Percentiles rank a stretch among this genome's conserved stretches.
phyloP scores from a whole-genome alignment of 139 green algal genomes.

The Volvox africanus region DNA sequence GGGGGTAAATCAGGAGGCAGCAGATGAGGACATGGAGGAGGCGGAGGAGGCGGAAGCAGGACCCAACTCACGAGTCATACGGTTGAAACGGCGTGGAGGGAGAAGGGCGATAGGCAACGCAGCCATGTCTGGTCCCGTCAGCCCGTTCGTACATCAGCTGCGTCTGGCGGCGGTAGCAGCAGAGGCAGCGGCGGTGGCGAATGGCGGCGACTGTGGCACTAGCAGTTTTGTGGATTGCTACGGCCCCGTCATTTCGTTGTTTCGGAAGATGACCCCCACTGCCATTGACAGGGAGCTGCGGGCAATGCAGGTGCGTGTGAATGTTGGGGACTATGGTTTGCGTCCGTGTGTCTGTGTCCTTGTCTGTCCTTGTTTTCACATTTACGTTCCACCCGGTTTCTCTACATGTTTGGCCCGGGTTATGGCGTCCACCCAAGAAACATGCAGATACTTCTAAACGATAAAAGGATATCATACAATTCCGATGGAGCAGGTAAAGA shows the following conservation, averaged over 20 bases:
- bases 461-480: too few species aligned
- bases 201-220: neutral
- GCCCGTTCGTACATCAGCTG: conserved; percentile 63
- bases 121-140: conserved; percentile 5
- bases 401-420: too few species aligned
- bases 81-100: neutral
- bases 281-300: conserved; percentile 83
- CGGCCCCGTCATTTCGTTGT: conserved; percentile 59
- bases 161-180: conserved; percentile 20
- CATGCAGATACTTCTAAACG: too few species aligned
- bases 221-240: conserved; percentile 54
- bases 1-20: neutral
- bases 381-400: too few species aligned
- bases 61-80: neutral
- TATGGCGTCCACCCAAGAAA: too few species aligned
- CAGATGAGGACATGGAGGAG: neutral
- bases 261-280: conserved; percentile 67
- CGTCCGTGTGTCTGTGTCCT: neutral
- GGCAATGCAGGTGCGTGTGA: conserved; percentile 68
- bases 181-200: neutral
- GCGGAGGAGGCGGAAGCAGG: neutral
- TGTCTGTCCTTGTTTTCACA: neutral
- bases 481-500: too few species aligned
- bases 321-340: too few species aligned
- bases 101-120: neutral